A percentile compares a stretch with the other conserved stretches of the same genome.
Evolutionary conservation across 1,139 yeast species (phyloP).

Genomic region (Kodamaea alishanica): DNA sequence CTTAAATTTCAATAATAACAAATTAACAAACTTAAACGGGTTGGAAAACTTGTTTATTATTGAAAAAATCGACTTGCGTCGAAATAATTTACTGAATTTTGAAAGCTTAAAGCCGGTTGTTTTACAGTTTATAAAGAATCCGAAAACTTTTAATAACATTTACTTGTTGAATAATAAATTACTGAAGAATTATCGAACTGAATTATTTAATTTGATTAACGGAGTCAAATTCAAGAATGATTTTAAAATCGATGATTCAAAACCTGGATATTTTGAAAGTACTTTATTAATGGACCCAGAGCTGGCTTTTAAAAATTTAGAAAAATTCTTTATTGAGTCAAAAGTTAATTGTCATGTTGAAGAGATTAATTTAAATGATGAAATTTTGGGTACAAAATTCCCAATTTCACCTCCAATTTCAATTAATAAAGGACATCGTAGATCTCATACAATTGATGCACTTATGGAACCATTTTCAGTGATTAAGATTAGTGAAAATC

Average conservation of each 20-base stretch:
- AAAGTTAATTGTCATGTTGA: constrained; percentile 7
- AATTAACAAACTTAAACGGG: constrained; percentile 42
- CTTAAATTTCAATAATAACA: constrained; percentile 55
- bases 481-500: constrained; percentile 9
- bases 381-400: constrained; percentile 5
- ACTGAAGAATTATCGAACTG: constrained; percentile 49
- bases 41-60: constrained; percentile 43
- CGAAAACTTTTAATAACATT: constrained; percentile 29
- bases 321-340: constrained; percentile 32
- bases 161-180: constrained; percentile 44
- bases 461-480: constrained; percentile 16
- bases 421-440: constrained; percentile 10
- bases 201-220: constrained; percentile 51
- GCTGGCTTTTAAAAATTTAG: constrained; percentile 41
- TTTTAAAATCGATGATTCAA: constrained; percentile 56
- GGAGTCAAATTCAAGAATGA: constrained; percentile 49
- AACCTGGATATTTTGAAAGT: constrained; percentile 63
- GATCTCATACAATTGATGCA: constrained; percentile 16
- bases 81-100: constrained; percentile 41
- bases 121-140: constrained; percentile 31
- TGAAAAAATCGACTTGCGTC: constrained; percentile 57
- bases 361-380: constrained; percentile 9
- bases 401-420: constrained; percentile 7
- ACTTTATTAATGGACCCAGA: constrained; percentile 51
- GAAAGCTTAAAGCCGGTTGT: constrained; percentile 35